Evolutionary conservation across 2,329 filamentous ascomycete species (phyloP), one percentile per base, ranked within the genome.

Genomic region (Bipolaris cookei): DNA sequence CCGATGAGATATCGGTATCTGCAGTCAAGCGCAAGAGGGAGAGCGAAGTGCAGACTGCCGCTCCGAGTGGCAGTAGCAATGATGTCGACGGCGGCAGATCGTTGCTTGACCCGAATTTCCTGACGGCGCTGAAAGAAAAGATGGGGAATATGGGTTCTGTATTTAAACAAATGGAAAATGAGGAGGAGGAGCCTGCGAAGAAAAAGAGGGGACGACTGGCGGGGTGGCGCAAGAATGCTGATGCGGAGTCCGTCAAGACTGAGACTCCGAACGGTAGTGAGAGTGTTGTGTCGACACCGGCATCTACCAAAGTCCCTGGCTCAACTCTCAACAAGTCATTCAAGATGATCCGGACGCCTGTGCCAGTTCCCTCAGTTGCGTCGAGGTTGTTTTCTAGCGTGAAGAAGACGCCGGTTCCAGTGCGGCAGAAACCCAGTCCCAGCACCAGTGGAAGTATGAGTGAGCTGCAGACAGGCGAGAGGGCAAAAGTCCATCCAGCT

Each of bases 1-100:
- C 50, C 1, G 46, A 32, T 37, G 51, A 41, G n/a, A 48, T n/a
- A 28, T 35, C 51, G 1, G 55, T 37, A 4, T 47, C 59, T 44
- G 51, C 49, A 7, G 62, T 60, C 50, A 70, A 70, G 55, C 61
- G 64, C 34, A 68, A 69, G 50, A 56, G 62, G 45, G 51, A 56
- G 35, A 58, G 43, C n/a, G 46, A 58, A 25, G 51, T 3, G 4
- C 37, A 46, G 16, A 45, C 25, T 4, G 49, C 46, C 16, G 11
- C 32, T 5, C 35, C 49, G 16, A n/a, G 25, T 6, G 18, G 14
- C 14, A 25, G 16, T 14, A 3, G 8, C 6, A 49, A 34, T 35
- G 13, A 28, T 6, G 6, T 21, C 6, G 23, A 21, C 32, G 32
- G 32, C 10, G n/a, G 28, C 4, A 16, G 6, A 6, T 52, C 51